These are phyloP conservation scores for Candida ponderosae DNA, from an alignment of 805 yeast species.

Conservation along the genomic window DNA sequence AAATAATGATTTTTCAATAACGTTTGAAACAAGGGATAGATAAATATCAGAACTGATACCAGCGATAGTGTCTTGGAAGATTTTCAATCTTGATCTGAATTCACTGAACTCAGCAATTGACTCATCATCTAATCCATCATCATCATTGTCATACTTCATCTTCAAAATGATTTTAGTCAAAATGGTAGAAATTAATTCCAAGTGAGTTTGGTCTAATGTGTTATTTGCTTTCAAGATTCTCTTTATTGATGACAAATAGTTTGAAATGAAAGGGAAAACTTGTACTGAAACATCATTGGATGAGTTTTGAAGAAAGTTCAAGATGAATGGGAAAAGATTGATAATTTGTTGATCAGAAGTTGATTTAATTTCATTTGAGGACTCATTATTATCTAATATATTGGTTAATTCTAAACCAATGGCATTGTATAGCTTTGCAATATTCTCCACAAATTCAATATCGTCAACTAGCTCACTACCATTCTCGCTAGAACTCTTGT, in stretches of 20 bases:
- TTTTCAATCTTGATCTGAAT: constrained; percentile 62
- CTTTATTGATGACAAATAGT: constrained; percentile 62
- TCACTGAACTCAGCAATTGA: constrained; percentile 74
- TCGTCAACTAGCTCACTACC: constrained; percentile 24
- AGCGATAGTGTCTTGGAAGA: constrained; percentile 79
- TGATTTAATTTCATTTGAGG: constrained; percentile 26
- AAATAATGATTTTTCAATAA: constrained; percentile 45
- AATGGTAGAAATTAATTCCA: constrained; percentile 52
- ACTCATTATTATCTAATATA: constrained; percentile 50
- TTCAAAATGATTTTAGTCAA: constrained; percentile 67
- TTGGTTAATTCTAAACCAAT: constrained; percentile 72
- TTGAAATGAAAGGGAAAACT: constrained; percentile 74
- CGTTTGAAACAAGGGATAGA: constrained; percentile 48
- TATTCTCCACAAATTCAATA: constrained; percentile 64
- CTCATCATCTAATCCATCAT: constrained; percentile 67
- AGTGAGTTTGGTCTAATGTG: constrained; percentile 27
- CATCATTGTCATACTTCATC: constrained; percentile 73
- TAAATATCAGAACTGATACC: constrained; percentile 52
- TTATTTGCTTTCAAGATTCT: constrained; percentile 37
- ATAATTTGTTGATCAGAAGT: constrained; percentile 43
- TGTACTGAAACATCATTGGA: constrained; percentile 85
- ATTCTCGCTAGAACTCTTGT: constrained; percentile 25
- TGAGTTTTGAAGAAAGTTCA: constrained; percentile 68
- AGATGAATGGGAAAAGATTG: constrained; percentile 62
- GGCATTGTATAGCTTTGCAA: constrained; percentile 66